Base-by-base conservation (phyloP, 257 asterid species). In the Solanum rostratum region DNA sequence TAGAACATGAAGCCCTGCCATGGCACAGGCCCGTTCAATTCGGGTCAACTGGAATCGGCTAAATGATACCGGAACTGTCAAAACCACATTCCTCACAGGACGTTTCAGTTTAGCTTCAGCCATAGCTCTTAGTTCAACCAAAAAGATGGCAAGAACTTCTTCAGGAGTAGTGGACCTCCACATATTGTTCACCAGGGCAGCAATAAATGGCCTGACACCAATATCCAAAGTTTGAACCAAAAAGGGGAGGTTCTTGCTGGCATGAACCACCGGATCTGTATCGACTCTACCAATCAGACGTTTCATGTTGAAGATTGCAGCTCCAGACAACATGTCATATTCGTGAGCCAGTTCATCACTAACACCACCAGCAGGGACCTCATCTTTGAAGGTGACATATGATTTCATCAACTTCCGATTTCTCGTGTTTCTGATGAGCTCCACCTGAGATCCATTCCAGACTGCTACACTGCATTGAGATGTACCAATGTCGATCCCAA, bases 141-240 rank as follows among this genome's bases (percentile, higher is more conserved):
- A 92, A 79, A 96, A 92, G 65, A 94, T 94, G 2, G 97, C 97
- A 37, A 94, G 93, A 69, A 93, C 99, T 86, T 96, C 98, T 87
- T 93, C 98, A 0, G 98, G 98, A 6, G 97, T 92, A 1, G 95
- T 96, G 10, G 98, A 94, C 80, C 97, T 88, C 99, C 98, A 96
- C 90, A 89, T 80, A 86, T 96, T 92, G 80, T 92, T 91, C 37
- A 92, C 98, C 1, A 96, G 87, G 0, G 99, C 98, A 2, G 99
- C 98, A 39, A 94, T 86, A 52, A 96, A 91, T 0, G 98, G 99
- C 87, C 97, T 87, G 4, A 89, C 96, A 45, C 98, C 98, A 6
- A 94, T 93, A 57, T 93, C 88, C 27, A 94, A 71, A 24, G 97
- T 92, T 65, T 96, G 96, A 7, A 96, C 98, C 20, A 96, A 85